These are phyloP conservation scores for Xylogone sp. DNA, from an alignment of 2,329 filamentous ascomycete species.

Conservation along the genomic window DNA sequence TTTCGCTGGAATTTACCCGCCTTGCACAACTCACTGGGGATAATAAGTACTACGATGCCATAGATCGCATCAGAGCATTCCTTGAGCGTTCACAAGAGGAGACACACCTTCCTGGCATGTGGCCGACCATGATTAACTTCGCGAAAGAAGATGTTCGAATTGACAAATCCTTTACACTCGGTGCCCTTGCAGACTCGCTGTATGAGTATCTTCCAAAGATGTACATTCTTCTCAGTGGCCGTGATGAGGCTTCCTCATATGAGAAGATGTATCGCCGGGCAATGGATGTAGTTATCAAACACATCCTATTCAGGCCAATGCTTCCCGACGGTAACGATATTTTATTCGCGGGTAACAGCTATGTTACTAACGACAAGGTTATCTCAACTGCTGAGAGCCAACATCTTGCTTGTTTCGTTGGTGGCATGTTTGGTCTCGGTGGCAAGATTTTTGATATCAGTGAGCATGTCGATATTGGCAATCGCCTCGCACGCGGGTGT, in stretches of 20 bases:
- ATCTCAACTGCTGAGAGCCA: constrained; percentile 42
- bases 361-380: constrained; percentile 33
- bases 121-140: constrained; percentile 52
- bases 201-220: constrained; percentile 66
- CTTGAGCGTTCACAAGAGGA: constrained; percentile 51
- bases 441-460: constrained; percentile 55
- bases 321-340: constrained; percentile 35
- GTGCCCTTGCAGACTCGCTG: constrained; percentile 53
- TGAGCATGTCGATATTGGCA: constrained; percentile 52
- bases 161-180: constrained; percentile 52
- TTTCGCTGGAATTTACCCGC: constrained; percentile 60
- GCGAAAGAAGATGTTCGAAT: constrained; percentile 31
- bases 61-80: constrained; percentile 53
- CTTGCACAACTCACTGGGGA: constrained; percentile 60
- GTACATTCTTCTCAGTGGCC: constrained; percentile 56
- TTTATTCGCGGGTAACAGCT: constrained; percentile 45
- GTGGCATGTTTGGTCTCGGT: constrained; percentile 67
- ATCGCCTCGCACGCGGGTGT: constrained; percentile 58
- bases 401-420: constrained; percentile 69
- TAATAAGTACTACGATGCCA: constrained; percentile 58
- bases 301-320: constrained; percentile 42
- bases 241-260: constrained; percentile 38
- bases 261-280: constrained; percentile 41
- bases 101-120: constrained; percentile 59
- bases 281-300: constrained; percentile 41